Conservation (phyloP, 108 stramenopile genomes). For the Epithemia pelagica region DNA sequence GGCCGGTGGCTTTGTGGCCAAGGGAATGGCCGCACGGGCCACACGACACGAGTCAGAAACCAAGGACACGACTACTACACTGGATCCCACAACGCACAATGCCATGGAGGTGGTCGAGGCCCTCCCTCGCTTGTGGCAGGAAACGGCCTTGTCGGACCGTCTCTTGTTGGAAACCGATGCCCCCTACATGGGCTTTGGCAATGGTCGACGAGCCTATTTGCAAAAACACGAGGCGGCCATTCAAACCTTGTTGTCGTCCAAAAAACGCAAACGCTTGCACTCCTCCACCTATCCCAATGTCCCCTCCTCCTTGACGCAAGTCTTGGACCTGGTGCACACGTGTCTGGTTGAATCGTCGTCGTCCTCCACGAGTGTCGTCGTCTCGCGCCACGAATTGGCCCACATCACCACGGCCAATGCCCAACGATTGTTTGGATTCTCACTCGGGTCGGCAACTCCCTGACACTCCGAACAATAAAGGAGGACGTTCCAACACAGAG, state of each 20-base stretch:
- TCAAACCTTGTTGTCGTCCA: constrained; percentile 28
- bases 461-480: too few relatives aligned
- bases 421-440: constrained; percentile 41
- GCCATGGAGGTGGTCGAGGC: constrained; percentile 22
- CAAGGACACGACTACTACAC: background rate
- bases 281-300: constrained; percentile 71
- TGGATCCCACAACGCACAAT: background rate
- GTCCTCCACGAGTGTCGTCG: constrained; percentile 7
- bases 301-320: constrained; percentile 41
- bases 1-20: constrained; percentile 36
- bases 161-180: constrained; percentile 87
- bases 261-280: constrained; percentile 62
- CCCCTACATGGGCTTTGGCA: constrained; percentile 81
- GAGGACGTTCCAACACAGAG: too few relatives aligned
- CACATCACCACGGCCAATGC: constrained; percentile 42
- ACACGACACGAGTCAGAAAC: too few relatives aligned
- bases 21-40: constrained; percentile 27
- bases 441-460: background rate
- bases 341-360: background rate
- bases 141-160: constrained; percentile 15
- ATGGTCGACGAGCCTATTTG: constrained; percentile 45
- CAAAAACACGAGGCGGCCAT: constrained; percentile 38
- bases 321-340: constrained; percentile 30
- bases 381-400: constrained; percentile 33
- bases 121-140: constrained; percentile 1